Evolutionary conservation across 345 rosid genomes (phyloP), one percentile per base, ranked within the genome.

Genomic region (Gynandropsis gynandra): DNA sequence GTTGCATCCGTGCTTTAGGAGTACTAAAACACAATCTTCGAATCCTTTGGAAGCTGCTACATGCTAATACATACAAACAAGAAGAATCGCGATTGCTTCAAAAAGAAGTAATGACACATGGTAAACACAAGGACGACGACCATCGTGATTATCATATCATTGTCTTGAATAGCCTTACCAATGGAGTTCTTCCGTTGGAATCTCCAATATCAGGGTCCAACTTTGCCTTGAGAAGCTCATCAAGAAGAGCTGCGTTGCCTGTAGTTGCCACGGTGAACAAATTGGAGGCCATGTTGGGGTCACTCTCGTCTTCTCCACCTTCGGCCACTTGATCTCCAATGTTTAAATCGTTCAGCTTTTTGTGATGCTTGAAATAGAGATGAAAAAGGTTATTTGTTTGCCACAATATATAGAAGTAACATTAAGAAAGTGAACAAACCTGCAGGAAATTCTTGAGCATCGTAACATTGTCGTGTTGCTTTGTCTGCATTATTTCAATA

Each of bases 31-130:
- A 74, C 89, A 85, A 10, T 85, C 93, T 65, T 83, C 95, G 38
- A 81, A 83, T 55, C 97, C 97, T 64, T 66, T 73, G 2, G 89
- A 76, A 64, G 95, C 95, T 46, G 95, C 95, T 54, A 89, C 60
- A 63, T 85, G 97, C 95, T 89, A 82, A 59, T 40, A 54, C 8
- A 61, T 1, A 8, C 58, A 31, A 14, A 42, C 8, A 52, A 17
- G 19, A 65, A 24, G 29, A 24, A 24, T 24, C 29, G 5, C 5
- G 29, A 24, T 24, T 5, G 29, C 29, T 24, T 24, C 29, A 5
- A 24, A 24, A 24, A 24, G 29, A 20, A 5, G 6, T 15, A 39
- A n/a, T 27, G 47, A 35, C 24, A n/a, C n/a, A n/a, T n/a, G n/a
- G n/a, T n/a, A n/a, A n/a, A n/a, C n/a, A n/a, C n/a, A 10, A n/a